phyloP scores from a whole-genome alignment of 352 stramenopile species.

The Phytophthora colocasiae region DNA sequence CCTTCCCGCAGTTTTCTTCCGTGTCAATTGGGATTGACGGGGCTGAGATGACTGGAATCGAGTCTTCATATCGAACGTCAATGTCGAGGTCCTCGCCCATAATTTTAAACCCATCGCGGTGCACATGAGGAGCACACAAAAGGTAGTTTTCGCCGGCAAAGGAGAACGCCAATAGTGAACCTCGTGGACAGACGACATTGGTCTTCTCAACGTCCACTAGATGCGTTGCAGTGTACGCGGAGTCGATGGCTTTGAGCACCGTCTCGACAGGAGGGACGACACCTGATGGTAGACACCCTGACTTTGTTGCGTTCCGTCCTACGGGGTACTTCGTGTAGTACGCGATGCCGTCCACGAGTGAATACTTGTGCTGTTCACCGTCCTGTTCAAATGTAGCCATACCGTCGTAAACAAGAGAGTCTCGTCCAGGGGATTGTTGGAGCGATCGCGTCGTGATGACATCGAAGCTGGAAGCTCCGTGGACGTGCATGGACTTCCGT shows the following conservation, averaged over 20 bases:
- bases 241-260: slow-evolving; percentile 23
- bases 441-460: slow-evolving; percentile 26
- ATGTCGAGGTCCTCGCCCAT: slow-evolving; percentile 33
- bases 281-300: slow-evolving; percentile 24
- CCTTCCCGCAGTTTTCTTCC: slow-evolving; percentile 15
- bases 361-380: slow-evolving; percentile 42
- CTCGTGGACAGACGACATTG: slow-evolving; percentile 2
- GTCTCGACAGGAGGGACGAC: slow-evolving; percentile 33
- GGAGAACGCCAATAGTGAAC: slow-evolving; percentile 17
- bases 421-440: neutral
- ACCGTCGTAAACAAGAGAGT: slow-evolving; percentile 43
- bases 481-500: slow-evolving; percentile 43
- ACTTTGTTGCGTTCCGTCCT: slow-evolving; percentile 15
- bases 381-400: slow-evolving; percentile 37
- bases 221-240: slow-evolving; percentile 13
- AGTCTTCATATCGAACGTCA: slow-evolving; percentile 28
- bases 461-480: slow-evolving; percentile 38
- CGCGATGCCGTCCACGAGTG: slow-evolving; percentile 40
- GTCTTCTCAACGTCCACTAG: slow-evolving; percentile 6
- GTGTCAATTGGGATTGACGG: slow-evolving; percentile 8
- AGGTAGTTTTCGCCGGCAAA: slow-evolving; percentile 48
- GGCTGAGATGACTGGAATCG: slow-evolving; percentile 4
- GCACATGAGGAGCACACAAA: slow-evolving; percentile 27
- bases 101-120: slow-evolving; percentile 26
- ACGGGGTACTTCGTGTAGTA: slow-evolving; percentile 35